Base-by-base conservation (phyloP, 2,329 filamentous ascomycete genomes). In the Botrytis porri region DNA sequence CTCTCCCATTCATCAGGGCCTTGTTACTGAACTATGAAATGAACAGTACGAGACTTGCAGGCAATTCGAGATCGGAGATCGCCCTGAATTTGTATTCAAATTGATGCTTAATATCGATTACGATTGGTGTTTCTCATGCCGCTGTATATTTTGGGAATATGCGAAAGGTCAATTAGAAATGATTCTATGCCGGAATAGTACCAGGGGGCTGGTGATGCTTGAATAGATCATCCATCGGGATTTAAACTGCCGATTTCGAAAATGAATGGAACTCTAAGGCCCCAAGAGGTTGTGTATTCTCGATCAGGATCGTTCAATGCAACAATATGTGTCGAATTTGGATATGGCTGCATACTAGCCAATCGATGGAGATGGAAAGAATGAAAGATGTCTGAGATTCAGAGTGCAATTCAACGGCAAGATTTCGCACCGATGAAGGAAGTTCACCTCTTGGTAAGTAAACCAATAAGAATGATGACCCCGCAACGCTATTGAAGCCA, bases 31-130 rank as follows among this genome's bases (percentile, higher is more conserved):
- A n/a, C 64, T 25, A 41, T 71, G 22, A 59, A 29, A 22, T 64
- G 59, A 51, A 25, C 41, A 12, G 59, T 41, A 32, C 37, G 45
- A 64, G 32, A 37, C 20, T 54, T 72, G 48, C 51, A 54, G 51
- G 48, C 5, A 39, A 67, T 60, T 69, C n/a, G 32, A 60, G 70
- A 72, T 67, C 48, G 70, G 29, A 59, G 45, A 71, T 71, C 70
- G n/a, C 62, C 70, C 35, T 45, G 39, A n/a, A 59, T 37, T 29
- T 41, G 45, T 14, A 59, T 35, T 62, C 29, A 37, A 63, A 63
- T 20, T 29, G 39, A 65, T 60, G 48, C 6, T 64, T 35, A 57
- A 63, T 71, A 35, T 69, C 37, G 51, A 37, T 69, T 54, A 66
- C 35, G 29, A 66, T 20, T 45, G 54, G 14, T 70, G 60, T 64